phyloP scores from a whole-genome alignment of 1,284 basidiomycete species.

The Rhodotorula sp. region DNA sequence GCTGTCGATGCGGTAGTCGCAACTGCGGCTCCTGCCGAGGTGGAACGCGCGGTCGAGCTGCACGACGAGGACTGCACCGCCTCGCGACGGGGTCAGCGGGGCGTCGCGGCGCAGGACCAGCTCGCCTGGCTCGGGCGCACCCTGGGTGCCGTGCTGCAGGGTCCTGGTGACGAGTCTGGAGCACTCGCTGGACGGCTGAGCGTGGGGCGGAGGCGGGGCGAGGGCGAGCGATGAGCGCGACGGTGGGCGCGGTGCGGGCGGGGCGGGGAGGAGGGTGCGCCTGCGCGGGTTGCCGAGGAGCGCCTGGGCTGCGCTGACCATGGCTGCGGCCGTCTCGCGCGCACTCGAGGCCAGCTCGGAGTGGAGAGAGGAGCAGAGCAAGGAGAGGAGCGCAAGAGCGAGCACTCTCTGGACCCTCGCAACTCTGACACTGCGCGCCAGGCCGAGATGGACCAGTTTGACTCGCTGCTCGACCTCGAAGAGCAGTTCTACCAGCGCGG shows the following conservation, averaged over 20 bases:
- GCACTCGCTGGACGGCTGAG: not conserved
- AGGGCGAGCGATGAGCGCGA: not conserved
- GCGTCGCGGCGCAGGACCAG: too few relatives aligned
- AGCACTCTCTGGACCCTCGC: not conserved
- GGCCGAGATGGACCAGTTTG: not conserved
- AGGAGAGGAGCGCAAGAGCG: not conserved
- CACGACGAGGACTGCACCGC: slow-evolving; percentile 16
- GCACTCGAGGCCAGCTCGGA: not conserved
- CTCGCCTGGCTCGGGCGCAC: not conserved
- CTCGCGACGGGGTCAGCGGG: not conserved
- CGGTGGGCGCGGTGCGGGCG: not conserved
- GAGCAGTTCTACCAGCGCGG: slow-evolving; percentile 14
- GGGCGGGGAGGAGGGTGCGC: not conserved
- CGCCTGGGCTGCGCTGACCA: not conserved
- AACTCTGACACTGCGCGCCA: not conserved
- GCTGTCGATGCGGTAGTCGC: slow-evolving; percentile 12
- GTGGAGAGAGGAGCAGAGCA: not conserved
- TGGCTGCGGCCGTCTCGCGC: not conserved
- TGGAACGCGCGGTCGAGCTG: slow-evolving; percentile 5
- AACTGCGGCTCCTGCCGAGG: slow-evolving; percentile 8
- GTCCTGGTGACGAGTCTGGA: slow-evolving; percentile 1
- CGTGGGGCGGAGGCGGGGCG: not conserved
- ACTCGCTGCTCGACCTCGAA: slow-evolving; percentile 21
- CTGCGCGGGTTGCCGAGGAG: not conserved
- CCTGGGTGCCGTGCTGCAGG: not conserved